phyloP scores from a whole-genome alignment of 2,329 filamentous ascomycete genomes.

The Chaetothyriales sp. region DNA sequence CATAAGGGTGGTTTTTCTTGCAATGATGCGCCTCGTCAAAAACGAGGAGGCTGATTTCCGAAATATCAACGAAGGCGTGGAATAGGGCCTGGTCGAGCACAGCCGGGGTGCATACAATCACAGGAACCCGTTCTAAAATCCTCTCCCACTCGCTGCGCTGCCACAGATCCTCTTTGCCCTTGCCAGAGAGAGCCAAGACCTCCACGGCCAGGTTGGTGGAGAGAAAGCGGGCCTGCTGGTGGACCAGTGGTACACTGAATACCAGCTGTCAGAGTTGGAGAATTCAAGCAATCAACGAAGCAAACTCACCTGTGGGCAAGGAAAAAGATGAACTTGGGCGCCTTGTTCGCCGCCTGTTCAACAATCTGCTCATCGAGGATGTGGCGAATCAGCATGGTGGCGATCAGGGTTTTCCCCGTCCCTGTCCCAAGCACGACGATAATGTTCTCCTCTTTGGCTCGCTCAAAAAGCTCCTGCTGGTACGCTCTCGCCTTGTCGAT shows the following conservation, averaged over 20 bases:
- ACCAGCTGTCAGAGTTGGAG: conserved; percentile 22
- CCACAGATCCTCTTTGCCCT: conserved; percentile 48
- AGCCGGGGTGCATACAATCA: conserved; percentile 83
- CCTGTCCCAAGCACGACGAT: conserved; percentile 64
- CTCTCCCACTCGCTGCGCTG: conserved; percentile 41
- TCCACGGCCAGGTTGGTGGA: conserved; percentile 64
- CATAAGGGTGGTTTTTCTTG: conserved; percentile 86
- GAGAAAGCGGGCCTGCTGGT: conserved; percentile 75
- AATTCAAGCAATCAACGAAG: background rate
- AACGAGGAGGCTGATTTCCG: conserved; percentile 72
- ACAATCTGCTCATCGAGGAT: conserved; percentile 64
- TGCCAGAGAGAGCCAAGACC: conserved; percentile 59
- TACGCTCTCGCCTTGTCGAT: conserved; percentile 75
- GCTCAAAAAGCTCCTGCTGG: conserved; percentile 79
- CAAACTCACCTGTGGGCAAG: conserved; percentile 33
- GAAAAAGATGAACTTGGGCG: conserved; percentile 64
- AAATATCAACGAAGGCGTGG: conserved; percentile 64
- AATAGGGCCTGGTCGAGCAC: conserved; percentile 65
- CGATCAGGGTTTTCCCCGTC: conserved; percentile 92
- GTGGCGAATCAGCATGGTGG: conserved; percentile 66
- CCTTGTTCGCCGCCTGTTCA: conserved; percentile 44
- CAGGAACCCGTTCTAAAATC: conserved; percentile 51
- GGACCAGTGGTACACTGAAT: conserved; percentile 60
- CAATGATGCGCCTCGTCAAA: conserved; percentile 96
- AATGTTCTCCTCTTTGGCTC: conserved; percentile 67